phyloP scores from a whole-genome alignment of 305 asterid species.

The Euphrasia arctica region DNA sequence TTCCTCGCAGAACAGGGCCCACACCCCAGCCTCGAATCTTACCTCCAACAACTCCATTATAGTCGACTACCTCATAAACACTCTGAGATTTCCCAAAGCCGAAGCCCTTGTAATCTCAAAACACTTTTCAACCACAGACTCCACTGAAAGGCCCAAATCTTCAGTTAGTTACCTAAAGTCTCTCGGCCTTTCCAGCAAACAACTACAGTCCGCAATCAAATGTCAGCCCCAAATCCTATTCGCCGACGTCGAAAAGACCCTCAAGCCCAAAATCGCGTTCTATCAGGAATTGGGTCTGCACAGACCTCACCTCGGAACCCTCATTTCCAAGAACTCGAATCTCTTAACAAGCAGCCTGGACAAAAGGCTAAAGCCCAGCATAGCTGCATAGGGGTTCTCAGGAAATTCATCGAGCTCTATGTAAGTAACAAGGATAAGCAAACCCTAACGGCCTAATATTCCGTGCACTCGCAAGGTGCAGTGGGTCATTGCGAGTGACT shows the following conservation, averaged over 20 bases:
- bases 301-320: constrained; percentile 25
- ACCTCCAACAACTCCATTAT: constrained; percentile 3
- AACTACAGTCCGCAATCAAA: constrained; percentile 24
- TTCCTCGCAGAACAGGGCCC: constrained; percentile 9
- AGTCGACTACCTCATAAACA: constrained; percentile 12
- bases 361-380: constrained; percentile 32
- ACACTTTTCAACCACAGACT: background rate
- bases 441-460: constrained; percentile 21
- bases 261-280: constrained; percentile 36
- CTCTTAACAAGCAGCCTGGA: constrained; percentile 33
- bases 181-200: constrained; percentile 31
- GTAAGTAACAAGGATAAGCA: background rate
- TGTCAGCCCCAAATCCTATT: constrained; percentile 27
- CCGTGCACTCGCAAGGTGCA: constrained; percentile 27
- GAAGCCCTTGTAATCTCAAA: background rate
- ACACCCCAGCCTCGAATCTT: constrained; percentile 5
- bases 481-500: constrained; percentile 2
- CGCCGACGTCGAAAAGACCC: constrained; percentile 27
- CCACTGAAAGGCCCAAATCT: constrained; percentile 11
- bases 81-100: constrained; percentile 10
- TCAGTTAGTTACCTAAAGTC: constrained; percentile 2
- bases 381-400: constrained; percentile 33
- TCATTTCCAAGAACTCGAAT: constrained; percentile 30
- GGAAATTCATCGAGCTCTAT: constrained; percentile 24
- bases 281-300: background rate